phyloP scores from a whole-genome alignment of 805 yeast genomes.

The Metschnikowia borealis region DNA sequence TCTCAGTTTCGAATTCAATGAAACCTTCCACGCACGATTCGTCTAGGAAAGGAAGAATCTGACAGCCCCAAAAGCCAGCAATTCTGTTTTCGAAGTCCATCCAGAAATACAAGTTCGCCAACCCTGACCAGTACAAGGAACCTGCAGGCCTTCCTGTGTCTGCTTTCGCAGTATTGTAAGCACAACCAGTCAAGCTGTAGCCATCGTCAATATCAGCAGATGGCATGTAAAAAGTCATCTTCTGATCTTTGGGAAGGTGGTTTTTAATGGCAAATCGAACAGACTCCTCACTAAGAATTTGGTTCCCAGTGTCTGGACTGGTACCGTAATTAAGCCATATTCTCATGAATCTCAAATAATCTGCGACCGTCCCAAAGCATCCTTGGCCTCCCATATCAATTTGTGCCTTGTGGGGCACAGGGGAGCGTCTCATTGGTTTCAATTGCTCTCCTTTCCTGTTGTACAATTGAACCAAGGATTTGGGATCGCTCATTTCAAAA shows the following conservation, averaged over 20 bases:
- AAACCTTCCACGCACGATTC: slow-evolving; percentile 11
- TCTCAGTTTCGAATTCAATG: slow-evolving; percentile 13
- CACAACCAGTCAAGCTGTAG: slow-evolving; percentile 33
- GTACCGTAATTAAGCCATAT: slow-evolving; percentile 39
- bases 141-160: slow-evolving; percentile 36
- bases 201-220: slow-evolving; percentile 23
- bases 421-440: slow-evolving; percentile 4
- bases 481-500: slow-evolving; percentile 9
- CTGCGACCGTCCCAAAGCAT: slow-evolving; percentile 33
- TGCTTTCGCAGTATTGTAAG: slow-evolving; percentile 20
- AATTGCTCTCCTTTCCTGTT: slow-evolving; percentile 2
- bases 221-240: slow-evolving; percentile 19
- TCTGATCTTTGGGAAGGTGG: slow-evolving; percentile 27
- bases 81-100: slow-evolving; percentile 34
- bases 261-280: slow-evolving; percentile 29
- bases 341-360: slow-evolving; percentile 36
- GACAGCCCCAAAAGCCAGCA: slow-evolving; percentile 40
- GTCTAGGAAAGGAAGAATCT: slow-evolving; percentile 33
- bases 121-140: slow-evolving; percentile 37
- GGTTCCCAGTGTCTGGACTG: slow-evolving; percentile 34
- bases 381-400: slow-evolving; percentile 46
- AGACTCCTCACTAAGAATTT: slow-evolving; percentile 26
- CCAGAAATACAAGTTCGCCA: slow-evolving; percentile 40
- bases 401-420: slow-evolving; percentile 15
- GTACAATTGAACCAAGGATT: slow-evolving; percentile 8